Conservation (phyloP, 805 yeast species). For the Metschnikowia orientalis region DNA sequence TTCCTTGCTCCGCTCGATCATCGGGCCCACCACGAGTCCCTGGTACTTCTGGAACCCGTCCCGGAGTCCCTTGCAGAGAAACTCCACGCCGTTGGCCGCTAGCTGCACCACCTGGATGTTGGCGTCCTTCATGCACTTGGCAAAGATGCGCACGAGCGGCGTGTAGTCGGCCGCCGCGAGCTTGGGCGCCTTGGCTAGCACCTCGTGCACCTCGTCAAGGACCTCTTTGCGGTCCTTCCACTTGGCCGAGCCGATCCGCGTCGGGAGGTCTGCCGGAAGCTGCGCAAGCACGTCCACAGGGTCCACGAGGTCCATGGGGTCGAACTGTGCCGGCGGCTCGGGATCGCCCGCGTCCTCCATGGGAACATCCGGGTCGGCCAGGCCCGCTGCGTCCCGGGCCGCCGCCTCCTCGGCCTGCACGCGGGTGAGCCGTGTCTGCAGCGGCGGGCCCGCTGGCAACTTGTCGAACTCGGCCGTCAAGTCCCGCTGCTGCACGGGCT, state of each 20-base stretch:
- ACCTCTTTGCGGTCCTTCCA: conserved; percentile 95
- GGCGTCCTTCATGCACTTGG: conserved; percentile 81
- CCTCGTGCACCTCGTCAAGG: conserved; percentile 55
- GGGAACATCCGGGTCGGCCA: conserved; percentile 21
- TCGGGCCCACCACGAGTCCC: conserved; percentile 49
- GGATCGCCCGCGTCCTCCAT: conserved; percentile 25
- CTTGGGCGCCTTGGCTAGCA: conserved; percentile 51
- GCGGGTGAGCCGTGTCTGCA: conserved; percentile 53
- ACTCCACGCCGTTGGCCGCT: conserved; percentile 63
- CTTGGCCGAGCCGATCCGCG: conserved; percentile 54
- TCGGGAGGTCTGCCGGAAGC: conserved; percentile 59
- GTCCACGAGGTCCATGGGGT: conserved; percentile 67
- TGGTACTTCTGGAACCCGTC: conserved; percentile 52
- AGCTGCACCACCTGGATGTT: conserved; percentile 80
- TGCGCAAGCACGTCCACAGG: conserved; percentile 64
- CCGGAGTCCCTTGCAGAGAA: conserved; percentile 64
- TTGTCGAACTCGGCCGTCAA: conserved; percentile 63
- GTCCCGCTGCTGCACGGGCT: conserved; percentile 90
- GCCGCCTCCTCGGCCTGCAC: conserved; percentile 46
- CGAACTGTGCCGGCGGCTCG: conserved; percentile 30
- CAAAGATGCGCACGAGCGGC: conserved; percentile 56
- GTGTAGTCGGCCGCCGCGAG: conserved; percentile 59
- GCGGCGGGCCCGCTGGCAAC: conserved; percentile 36
- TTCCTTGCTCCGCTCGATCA: conserved; percentile 83
- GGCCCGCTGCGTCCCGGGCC: conserved; percentile 15